Conservation (phyloP, 176 grass and related monocot species). For the Rhynchospora tenuis region DNA sequence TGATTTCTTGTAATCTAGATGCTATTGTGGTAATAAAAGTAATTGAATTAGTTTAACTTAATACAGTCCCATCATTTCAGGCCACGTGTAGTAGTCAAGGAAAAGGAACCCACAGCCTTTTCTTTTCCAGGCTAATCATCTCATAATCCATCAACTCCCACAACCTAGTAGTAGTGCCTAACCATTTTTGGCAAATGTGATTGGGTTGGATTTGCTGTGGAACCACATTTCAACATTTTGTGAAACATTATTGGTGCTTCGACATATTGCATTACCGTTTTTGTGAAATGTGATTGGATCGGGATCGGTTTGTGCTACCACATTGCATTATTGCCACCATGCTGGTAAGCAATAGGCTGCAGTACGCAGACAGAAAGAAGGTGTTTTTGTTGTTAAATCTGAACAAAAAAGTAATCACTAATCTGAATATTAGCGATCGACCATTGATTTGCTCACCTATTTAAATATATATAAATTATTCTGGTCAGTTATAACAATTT, state of each 20-base stretch:
- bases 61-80: not conserved
- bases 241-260: not conserved
- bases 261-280: not conserved
- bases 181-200: not conserved
- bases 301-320: not conserved
- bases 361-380: too few species aligned
- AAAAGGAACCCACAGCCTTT: not conserved
- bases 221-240: not conserved
- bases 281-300: not conserved
- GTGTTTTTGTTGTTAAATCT: too few species aligned
- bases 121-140: not conserved
- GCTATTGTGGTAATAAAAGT: too few species aligned
- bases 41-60: not conserved
- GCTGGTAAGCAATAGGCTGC: not conserved
- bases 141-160: not conserved
- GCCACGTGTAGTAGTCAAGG: not conserved
- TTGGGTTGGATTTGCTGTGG: not conserved
- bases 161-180: not conserved
- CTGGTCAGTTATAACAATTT: too few species aligned
- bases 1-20: too few species aligned
- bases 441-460: too few species aligned
- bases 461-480: too few species aligned
- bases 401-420: too few species aligned
- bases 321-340: slow-evolving; percentile 10
- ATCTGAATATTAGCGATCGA: too few species aligned